Conservation (phyloP, 2,329 filamentous ascomycete species). For the Stagonosporopsis cucurbitacearum region DNA sequence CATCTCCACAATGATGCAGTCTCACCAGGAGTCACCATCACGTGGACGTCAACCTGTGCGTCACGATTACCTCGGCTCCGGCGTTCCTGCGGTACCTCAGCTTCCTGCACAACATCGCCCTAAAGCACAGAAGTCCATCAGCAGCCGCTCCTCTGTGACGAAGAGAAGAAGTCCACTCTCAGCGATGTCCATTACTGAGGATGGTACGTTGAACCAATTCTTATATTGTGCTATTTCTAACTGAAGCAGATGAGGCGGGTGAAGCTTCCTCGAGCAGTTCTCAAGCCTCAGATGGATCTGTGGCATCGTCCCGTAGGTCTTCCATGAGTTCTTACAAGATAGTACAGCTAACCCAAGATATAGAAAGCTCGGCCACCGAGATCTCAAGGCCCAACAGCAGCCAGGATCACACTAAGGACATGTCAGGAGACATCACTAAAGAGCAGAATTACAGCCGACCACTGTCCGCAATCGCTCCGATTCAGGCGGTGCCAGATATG, state of each 20-base stretch:
- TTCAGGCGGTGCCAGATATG: neutral
- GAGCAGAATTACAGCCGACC: conserved; percentile 16
- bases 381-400: conserved; percentile 18
- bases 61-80: conserved; percentile 9
- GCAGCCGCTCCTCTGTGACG: conserved; percentile 13
- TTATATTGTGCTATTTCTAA: neutral
- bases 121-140: conserved; percentile 3
- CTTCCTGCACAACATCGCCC: conserved; percentile 12
- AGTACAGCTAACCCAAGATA: neutral
- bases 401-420: conserved; percentile 6
- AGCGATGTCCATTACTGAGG: conserved; percentile 16
- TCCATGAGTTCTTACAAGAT: neutral
- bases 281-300: conserved; percentile 11
- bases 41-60: conserved; percentile 16
- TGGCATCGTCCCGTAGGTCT: conserved; percentile 15
- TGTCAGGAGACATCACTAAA: conserved; percentile 1
- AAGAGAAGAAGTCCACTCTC: conserved; percentile 15
- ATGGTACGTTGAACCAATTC: conserved; percentile 1
- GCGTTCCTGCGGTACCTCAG: conserved; percentile 12
- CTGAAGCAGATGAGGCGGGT: conserved; percentile 9
- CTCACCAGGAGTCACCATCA: conserved; percentile 11
- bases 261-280: conserved; percentile 13
- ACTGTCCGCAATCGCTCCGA: conserved; percentile 4
- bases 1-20: conserved; percentile 38
- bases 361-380: conserved; percentile 19